Evolutionary conservation across 2,329 filamentous ascomycete species (phyloP), one percentile per base, ranked within the genome.

Genomic region (Gyromitra esculenta): DNA sequence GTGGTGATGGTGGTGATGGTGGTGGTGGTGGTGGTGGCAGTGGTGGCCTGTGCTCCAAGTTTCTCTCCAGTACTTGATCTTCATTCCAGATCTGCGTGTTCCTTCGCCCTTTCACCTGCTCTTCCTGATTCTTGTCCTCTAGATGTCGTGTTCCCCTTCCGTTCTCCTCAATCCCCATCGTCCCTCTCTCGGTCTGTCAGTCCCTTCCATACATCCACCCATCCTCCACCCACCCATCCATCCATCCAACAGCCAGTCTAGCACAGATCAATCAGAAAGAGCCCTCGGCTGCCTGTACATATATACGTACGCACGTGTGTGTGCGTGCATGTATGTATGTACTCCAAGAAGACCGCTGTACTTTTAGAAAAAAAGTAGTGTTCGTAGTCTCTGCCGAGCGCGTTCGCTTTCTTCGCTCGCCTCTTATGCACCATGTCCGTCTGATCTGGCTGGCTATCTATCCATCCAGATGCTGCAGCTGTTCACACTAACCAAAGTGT

Each of bases 381-480:
- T 70, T 75, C 72, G 64, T 75, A 75, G 72, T 69, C 72, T 75
- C 60, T 75, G 65, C 72, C 72, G 65, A 75, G 65, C 65, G 72
- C 72, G 72, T 70, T 75, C 72, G 60, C 65, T 70, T 68, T 63
- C 72, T 75, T 48, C 70, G 66, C 54, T 56, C 65, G 66, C 56
- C 57, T 71, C 57, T 71, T 64, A 64, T 71, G 68, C 68, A 64
- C 68, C 43, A 71, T 71, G 68, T 71, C 48, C 48, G 57, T 56
- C 68, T 56, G 37, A 62, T 60, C 52, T 69, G 41, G 56, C 66
- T 69, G 31, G 21, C 54, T 60, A 25, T 41, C 57, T 50, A 54
- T 37, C 68, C 57, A 54, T 70, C 67, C 56, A 70, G 65, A 59
- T 50, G 18, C 45, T 63, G 45, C 67, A 75, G 66, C 65, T 64